Evolutionary conservation across 352 stramenopile genomes (phyloP), one percentile per base, ranked within the genome.

Genomic region (Pythium aphanidermatum): DNA sequence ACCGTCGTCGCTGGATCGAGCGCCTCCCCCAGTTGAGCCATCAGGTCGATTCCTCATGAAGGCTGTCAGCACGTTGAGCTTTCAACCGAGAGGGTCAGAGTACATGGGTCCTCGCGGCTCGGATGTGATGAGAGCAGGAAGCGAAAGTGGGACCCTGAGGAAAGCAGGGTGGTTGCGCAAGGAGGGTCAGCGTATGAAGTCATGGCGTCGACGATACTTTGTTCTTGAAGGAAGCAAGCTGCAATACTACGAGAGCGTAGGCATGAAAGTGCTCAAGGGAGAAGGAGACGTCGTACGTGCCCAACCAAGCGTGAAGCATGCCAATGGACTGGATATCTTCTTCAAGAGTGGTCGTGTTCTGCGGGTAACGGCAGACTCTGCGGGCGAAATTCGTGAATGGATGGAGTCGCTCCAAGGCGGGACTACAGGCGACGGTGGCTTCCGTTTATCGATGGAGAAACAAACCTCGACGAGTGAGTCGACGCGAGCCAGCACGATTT

Each of bases 121-220:
- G 6, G 51, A 52, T 11, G 12, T 37, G 1, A 16, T 14, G 1
- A 45, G 16, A 11, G 17, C 39, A 31, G 26, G 8, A 5, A 9
- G 14, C 5, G 39, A 19, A 24, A 27, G 40, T 14, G 20, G 21
- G 27, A 32, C 46, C 6, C 42, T 58, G 10, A 61, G 60, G 21
- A 87, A 86, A 38, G 72, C 62, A n/a, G 81, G 81, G 14, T 90
- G 81, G 77, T 49, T 92, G 40, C 71, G 69, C 28, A 92, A 92
- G 53, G 75, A 92, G 70, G 81, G 81, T 27, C 64, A 78, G 8
- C 51, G 65, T 32, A 57, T 80, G 25, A 85, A 83, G 35, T 84
- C 65, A 26, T 84, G 83, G 46, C 89, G 89, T 45, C 74, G 78
- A 4, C 77, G 81, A 17, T 91, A 85, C 55, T 86, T 92, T 42